A percentile compares a stretch with the other conserved stretches of the same genome.
Conservation (phyloP, 1,284 basidiomycete species). For the Wallemia ichthyophaga region DNA sequence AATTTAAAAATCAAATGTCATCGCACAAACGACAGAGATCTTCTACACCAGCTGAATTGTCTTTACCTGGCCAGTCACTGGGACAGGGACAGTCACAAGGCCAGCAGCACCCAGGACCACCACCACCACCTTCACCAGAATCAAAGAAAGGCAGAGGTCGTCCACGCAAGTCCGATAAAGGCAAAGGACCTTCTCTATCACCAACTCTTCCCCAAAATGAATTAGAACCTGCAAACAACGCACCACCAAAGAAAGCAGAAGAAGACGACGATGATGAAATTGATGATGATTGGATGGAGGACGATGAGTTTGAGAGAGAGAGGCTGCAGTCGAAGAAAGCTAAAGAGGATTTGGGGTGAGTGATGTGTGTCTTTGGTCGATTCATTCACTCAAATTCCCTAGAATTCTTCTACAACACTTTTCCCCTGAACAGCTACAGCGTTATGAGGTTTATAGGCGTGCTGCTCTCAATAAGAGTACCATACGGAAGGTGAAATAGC, state of each 20-base stretch:
- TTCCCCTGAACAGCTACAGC: conserved; percentile 47
- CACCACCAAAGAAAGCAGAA: conserved; percentile 9
- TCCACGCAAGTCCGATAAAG: neutral
- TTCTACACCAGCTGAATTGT: neutral
- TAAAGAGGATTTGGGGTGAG: neutral
- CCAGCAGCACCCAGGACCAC: too few species aligned
- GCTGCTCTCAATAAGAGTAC: conserved; percentile 53
- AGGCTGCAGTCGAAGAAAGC: neutral
- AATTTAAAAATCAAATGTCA: neutral
- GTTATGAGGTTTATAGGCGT: conserved; percentile 58
- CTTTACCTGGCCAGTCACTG: neutral
- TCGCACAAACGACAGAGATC: neutral
- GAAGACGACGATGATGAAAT: conserved; percentile 9
- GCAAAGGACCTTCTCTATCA: neutral
- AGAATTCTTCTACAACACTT: conserved; percentile 67
- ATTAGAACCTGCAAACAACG: neutral
- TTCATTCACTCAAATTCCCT: conserved; percentile 2
- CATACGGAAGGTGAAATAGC: conserved; percentile 32
- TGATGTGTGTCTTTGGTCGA: neutral
- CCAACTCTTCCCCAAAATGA: neutral
- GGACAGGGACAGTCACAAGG: too few species aligned
- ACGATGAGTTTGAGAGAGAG: conserved; percentile 11
- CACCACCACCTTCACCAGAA: neutral
- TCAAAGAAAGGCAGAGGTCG: neutral
- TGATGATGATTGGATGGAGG: conserved; percentile 12